Evolutionary conservation across 1,284 basidiomycete species (phyloP), one percentile per base, ranked within the genome.

Genomic region (Peniophora sp.): DNA sequence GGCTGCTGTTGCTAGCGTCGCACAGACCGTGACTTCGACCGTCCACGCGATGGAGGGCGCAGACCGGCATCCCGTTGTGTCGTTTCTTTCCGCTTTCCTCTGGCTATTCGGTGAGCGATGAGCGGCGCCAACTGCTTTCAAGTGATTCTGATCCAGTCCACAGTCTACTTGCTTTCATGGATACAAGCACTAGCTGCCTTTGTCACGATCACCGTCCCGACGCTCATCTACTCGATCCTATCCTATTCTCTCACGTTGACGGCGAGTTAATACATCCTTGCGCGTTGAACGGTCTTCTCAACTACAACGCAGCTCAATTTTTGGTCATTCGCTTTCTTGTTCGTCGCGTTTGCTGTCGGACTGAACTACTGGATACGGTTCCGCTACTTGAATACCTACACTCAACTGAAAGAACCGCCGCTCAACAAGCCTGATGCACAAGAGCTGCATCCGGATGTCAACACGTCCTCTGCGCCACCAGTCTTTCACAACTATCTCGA

Each of bases 401-500:
- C 84, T 14, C 81, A 88, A 54, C 72, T 97, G 52, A 92, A 91
- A 63, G 93, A 97, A 62, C 81, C 83, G 3, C 94, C 93, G 0
- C 68, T 92, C 24, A 73, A 79, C 51, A 88, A 92, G 60, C 78
- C 83, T 0, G 86, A 91, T 62, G 81, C 82, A 9, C 85, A 87
- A 54, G 85, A 88, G 58, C 74, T 88, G 35, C 91, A 94, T 68
- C 91, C 92, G 2, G 91, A 93, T 63, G 84, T 92, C n/a, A 91
- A 91, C 54, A 79, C 82, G 15, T 65, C 74, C 59, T 86, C 88
- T 52, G 71, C 79, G n/a, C 76, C 84, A 0, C 78, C 86, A 5
- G 79, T 83, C 3, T 93, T 97, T 61, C 92, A 95, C 63, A 94
- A 95, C 61, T 97, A 97, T 62, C 75, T 97, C 27, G 94, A 97